phyloP scores from a whole-genome alignment of 2,329 filamentous ascomycete genomes.

The Penicillium sp. region DNA sequence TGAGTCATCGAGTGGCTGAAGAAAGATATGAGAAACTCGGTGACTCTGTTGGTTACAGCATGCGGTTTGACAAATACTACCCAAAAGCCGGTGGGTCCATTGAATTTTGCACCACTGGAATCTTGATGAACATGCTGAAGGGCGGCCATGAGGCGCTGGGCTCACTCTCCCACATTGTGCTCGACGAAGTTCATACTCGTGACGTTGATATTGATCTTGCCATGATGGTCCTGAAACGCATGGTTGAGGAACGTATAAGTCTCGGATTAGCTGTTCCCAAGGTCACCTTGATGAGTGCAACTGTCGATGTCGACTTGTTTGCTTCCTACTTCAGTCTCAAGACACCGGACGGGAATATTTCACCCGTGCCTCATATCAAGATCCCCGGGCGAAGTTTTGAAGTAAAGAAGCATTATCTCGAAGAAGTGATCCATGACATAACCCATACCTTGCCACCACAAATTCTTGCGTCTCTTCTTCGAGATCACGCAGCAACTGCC shows the following conservation, averaged over 20 bases:
- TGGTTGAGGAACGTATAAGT: conserved; percentile 37
- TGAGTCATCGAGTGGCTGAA: conserved; percentile 49
- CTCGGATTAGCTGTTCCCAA: conserved; percentile 42
- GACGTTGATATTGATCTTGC: conserved; percentile 50
- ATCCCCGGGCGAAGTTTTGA: conserved; percentile 49
- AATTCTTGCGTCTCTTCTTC: conserved; percentile 14
- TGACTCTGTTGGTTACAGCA: conserved; percentile 49
- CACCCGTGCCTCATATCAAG: conserved; percentile 43
- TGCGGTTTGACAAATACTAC: conserved; percentile 44
- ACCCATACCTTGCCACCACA: conserved; percentile 21
- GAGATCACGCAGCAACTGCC: conserved; percentile 9
- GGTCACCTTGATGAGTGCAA: conserved; percentile 54
- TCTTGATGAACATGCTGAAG: conserved; percentile 50
- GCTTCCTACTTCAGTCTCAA: conserved; percentile 45
- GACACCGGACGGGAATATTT: conserved; percentile 29
- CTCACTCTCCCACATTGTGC: conserved; percentile 50
- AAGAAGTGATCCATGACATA: conserved; percentile 40
- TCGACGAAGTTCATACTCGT: conserved; percentile 56
- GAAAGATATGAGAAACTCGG: conserved; percentile 48
- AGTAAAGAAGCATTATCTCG: conserved; percentile 47
- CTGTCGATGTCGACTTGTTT: conserved; percentile 49
- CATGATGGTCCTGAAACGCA: conserved; percentile 48
- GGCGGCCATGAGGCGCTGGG: conserved; percentile 40
- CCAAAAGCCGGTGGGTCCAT: conserved; percentile 43
- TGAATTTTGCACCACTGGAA: conserved; percentile 54